These are phyloP conservation scores for Alternaria burnsii DNA, from an alignment of 2,329 filamentous ascomycete species.

Conservation along the genomic window DNA sequence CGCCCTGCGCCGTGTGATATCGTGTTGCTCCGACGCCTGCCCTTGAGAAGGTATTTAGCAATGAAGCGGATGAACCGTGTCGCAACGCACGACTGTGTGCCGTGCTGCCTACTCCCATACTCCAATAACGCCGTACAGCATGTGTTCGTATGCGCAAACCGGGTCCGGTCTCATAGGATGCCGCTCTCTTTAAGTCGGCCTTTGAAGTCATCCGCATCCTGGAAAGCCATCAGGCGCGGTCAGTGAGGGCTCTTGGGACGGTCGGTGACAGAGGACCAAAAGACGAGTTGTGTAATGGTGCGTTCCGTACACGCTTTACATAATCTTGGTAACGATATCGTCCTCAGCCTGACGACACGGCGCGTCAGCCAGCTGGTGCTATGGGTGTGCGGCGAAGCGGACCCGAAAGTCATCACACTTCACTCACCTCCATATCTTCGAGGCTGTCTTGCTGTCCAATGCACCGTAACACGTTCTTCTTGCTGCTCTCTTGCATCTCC, in stretches of 20 bases:
- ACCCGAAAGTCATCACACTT: constrained; percentile 26
- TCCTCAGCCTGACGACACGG: constrained; percentile 76
- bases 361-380: constrained; percentile 54
- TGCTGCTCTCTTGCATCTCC: constrained; percentile 98
- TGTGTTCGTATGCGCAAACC: constrained; percentile 15
- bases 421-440: constrained; percentile 98
- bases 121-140: constrained; percentile 36
- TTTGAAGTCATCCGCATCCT: constrained; percentile 45
- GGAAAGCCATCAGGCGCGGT: constrained; percentile 33
- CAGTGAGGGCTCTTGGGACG: constrained; percentile 34
- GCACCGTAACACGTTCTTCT: constrained; percentile 96
- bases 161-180: constrained; percentile 33
- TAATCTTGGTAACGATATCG: constrained; percentile 85
- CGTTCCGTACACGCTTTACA: constrained; percentile 59
- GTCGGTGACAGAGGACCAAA: constrained; percentile 23
- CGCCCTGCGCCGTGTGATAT: constrained; percentile 19
- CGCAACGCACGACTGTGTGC: constrained; percentile 32
- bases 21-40: constrained; percentile 25
- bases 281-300: constrained; percentile 17
- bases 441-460: constrained; percentile 97
- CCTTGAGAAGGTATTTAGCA: constrained; percentile 36
- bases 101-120: constrained; percentile 29
- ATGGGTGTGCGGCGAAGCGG: constrained; percentile 27
- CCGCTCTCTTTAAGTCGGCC: constrained; percentile 42
- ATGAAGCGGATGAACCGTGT: constrained; percentile 24